Percentiles rank a stretch among this genome's conserved stretches.
phyloP scores from a whole-genome alignment of 352 stramenopile species.

The Pythium dissotocum region DNA sequence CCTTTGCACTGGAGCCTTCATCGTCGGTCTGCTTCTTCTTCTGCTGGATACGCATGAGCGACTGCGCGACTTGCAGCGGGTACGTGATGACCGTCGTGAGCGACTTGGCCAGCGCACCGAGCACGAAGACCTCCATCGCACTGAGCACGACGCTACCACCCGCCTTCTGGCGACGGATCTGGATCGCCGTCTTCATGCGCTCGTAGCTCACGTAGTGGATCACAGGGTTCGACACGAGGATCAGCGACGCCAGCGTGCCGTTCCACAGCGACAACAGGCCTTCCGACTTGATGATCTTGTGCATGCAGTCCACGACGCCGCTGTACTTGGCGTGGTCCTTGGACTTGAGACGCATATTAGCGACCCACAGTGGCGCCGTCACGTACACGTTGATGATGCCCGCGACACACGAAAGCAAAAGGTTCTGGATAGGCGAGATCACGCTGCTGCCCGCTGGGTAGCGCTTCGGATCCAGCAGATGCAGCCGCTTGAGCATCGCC shows the following conservation, averaged over 20 bases:
- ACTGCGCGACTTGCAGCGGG: constrained; percentile 93
- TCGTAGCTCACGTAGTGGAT: constrained; percentile 97
- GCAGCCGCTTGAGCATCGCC: constrained; percentile 67
- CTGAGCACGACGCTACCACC: constrained; percentile 40
- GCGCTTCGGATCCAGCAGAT: constrained; percentile 25
- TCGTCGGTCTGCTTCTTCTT: constrained; percentile 22
- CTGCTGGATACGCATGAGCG: constrained; percentile 81
- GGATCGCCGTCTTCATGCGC: constrained; percentile 81
- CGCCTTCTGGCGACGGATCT: constrained; percentile 35
- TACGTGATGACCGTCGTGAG: constrained; percentile 93
- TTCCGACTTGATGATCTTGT: constrained; percentile 65
- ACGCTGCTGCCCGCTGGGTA: constrained; percentile 36
- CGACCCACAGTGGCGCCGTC: constrained; percentile 92
- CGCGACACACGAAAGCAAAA: constrained; percentile 63
- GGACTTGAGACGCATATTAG: constrained; percentile 92
- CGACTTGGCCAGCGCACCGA: constrained; percentile 91
- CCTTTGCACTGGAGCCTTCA: background rate
- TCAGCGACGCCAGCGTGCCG: constrained; percentile 87
- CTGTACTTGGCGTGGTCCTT: constrained; percentile 70
- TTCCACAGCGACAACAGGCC: constrained; percentile 90
- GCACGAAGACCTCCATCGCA: constrained; percentile 88
- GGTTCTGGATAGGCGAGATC: constrained; percentile 59
- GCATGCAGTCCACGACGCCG: constrained; percentile 51
- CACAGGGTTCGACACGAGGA: constrained; percentile 94
- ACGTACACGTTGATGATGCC: constrained; percentile 88